A percentile compares a stretch with the other conserved stretches of the same genome.
These are phyloP conservation scores for Lumnitzera littorea DNA, from an alignment of 345 rosid genomes.

Conservation along the genomic window DNA sequence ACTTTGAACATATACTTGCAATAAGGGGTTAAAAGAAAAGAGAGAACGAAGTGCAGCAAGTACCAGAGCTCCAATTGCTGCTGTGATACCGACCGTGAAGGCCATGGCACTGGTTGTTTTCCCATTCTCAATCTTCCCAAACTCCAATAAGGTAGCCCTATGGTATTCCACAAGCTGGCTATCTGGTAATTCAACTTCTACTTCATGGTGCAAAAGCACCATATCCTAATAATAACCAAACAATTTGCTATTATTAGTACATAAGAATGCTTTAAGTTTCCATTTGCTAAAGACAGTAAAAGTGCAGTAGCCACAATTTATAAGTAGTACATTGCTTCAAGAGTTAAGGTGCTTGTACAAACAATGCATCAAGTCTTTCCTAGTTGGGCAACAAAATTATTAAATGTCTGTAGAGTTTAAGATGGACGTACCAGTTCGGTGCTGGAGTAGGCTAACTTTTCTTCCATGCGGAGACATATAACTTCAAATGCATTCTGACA, in stretches of 20 bases:
- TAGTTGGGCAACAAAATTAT: too few relatives aligned
- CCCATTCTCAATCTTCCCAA: slow-evolving; percentile 55
- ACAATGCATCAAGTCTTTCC: too few relatives aligned
- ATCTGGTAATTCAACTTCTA: slow-evolving; percentile 75
- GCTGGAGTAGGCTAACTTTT: slow-evolving; percentile 59
- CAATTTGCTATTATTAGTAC: neutral
- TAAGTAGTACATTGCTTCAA: too few relatives aligned
- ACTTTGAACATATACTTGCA: neutral
- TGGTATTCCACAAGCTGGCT: slow-evolving; percentile 42
- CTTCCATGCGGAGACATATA: slow-evolving; percentile 74
- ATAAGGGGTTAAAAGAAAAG: neutral
- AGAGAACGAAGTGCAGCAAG: neutral
- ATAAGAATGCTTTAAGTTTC: neutral
- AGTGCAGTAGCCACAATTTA: too few relatives aligned
- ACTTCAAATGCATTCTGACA: slow-evolving; percentile 59
- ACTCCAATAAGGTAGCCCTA: slow-evolving; percentile 68
- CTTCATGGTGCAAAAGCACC: slow-evolving; percentile 88
- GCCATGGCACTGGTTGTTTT: slow-evolving; percentile 75
- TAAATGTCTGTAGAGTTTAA: too few relatives aligned
- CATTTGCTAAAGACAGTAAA: neutral
- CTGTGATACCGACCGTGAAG: slow-evolving; percentile 84
- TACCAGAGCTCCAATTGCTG: slow-evolving; percentile 89
- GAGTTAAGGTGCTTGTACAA: too few relatives aligned
- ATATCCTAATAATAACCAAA: slow-evolving; percentile 53
- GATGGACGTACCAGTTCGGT: slow-evolving; percentile 55